Conservation (phyloP, 2,329 filamentous ascomycete genomes). For the Sporothrix sp. region DNA sequence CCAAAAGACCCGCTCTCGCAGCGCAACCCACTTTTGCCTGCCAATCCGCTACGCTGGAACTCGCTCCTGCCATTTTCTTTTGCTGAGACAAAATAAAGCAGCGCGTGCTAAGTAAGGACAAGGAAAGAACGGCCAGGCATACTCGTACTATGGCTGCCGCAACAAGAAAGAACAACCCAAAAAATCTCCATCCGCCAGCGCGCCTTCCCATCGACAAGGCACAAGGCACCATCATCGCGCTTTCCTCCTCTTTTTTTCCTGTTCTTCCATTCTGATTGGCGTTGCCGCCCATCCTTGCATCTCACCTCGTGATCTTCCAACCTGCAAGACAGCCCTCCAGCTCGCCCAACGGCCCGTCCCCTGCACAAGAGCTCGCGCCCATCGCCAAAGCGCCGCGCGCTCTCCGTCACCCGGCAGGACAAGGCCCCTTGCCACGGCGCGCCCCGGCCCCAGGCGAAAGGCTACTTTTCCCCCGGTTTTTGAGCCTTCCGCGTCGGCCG, state of each 20-base stretch:
- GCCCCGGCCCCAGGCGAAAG: not conserved
- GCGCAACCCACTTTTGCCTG: conserved; percentile 9
- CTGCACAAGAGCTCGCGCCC: too few species aligned
- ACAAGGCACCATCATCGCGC: conserved; percentile 1
- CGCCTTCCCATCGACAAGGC: conserved; percentile 7
- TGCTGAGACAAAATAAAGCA: conserved; percentile 6
- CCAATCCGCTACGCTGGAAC: conserved; percentile 12
- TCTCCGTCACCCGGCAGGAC: not conserved
- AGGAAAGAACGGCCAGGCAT: conserved; percentile 5
- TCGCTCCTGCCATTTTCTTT: conserved; percentile 8
- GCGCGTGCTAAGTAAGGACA: not conserved
- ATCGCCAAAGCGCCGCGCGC: conserved; percentile 1
- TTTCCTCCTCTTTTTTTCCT: conserved; percentile 4
- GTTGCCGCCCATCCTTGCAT: not conserved
- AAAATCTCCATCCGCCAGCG: not conserved
- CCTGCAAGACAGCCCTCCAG: not conserved
- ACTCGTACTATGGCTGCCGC: too few species aligned
- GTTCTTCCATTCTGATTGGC: conserved; percentile 4
- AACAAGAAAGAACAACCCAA: not conserved
- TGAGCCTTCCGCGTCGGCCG: not conserved
- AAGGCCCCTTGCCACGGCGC: conserved; percentile 1
- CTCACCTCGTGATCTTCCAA: not conserved
- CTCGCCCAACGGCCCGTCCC: too few species aligned
- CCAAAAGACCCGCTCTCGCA: not conserved
- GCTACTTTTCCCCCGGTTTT: not conserved